A percentile compares a stretch with the other conserved stretches of the same genome.
Conservation (phyloP, 2,329 filamentous ascomycete species). For the Arthroderma sp. region DNA sequence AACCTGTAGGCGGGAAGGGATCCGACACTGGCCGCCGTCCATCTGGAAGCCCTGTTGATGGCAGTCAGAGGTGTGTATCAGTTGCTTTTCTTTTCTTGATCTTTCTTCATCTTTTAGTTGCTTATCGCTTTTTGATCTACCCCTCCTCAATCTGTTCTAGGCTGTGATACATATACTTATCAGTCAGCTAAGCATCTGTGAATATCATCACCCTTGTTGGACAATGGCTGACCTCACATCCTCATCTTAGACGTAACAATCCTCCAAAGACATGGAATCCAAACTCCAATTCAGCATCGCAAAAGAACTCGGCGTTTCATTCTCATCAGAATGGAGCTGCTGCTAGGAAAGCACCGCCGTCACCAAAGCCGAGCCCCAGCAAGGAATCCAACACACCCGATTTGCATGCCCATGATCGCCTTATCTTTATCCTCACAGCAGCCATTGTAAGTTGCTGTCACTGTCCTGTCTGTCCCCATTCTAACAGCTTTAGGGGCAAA, state of each 20-base stretch:
- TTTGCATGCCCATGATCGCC: slow-evolving; percentile 46
- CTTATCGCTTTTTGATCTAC: not conserved
- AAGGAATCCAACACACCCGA: slow-evolving; percentile 42
- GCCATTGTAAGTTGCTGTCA: slow-evolving; percentile 34
- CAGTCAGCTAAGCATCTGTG: too few relatives aligned
- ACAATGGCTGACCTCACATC: slow-evolving; percentile 13
- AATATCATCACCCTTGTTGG: too few relatives aligned
- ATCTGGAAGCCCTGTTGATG: slow-evolving; percentile 42
- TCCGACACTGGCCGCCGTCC: slow-evolving; percentile 43
- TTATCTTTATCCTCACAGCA: slow-evolving; percentile 46
- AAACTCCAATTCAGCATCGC: slow-evolving; percentile 48
- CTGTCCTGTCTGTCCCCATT: not conserved
- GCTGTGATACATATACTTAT: not conserved
- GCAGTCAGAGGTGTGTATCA: slow-evolving; percentile 39
- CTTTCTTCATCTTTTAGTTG: not conserved
- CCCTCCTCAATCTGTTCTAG: not conserved
- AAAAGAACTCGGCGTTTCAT: slow-evolving; percentile 35
- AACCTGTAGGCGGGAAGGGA: slow-evolving; percentile 36
- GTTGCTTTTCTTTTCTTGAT: slow-evolving; percentile 7
- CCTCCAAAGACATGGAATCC: slow-evolving; percentile 48
- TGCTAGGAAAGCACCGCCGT: slow-evolving; percentile 28
- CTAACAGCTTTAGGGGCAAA: slow-evolving; percentile 36
- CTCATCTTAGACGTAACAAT: slow-evolving; percentile 34
- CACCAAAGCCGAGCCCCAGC: slow-evolving; percentile 25
- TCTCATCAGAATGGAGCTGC: slow-evolving; percentile 42